A percentile compares a stretch with the other conserved stretches of the same genome.
Evolutionary conservation across 305 asterid genomes (phyloP).

Genomic region (Fraxinus sp.): DNA sequence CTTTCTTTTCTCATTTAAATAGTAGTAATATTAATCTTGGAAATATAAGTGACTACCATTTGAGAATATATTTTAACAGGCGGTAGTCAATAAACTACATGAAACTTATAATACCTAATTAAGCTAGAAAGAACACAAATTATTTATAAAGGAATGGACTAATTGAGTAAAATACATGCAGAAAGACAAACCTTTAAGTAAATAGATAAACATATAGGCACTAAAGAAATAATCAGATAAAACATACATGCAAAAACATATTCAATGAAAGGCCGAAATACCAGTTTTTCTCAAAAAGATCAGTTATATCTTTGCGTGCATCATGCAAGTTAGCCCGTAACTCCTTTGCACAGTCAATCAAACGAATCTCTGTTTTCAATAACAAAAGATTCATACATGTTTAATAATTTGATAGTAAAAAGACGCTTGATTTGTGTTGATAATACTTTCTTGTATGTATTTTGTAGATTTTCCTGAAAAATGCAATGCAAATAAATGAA

Average conservation of each 20-base stretch:
- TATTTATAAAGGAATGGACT: background rate
- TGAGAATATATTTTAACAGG: background rate
- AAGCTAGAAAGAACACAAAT: background rate
- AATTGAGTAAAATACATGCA: background rate
- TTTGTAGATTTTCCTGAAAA: slow-evolving; percentile 53
- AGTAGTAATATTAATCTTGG: background rate
- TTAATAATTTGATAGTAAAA: slow-evolving; percentile 14
- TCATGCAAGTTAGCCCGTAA: slow-evolving; percentile 50
- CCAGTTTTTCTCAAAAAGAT: slow-evolving; percentile 68
- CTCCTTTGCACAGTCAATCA: slow-evolving; percentile 65
- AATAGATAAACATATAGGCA: background rate
- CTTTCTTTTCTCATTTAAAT: background rate
- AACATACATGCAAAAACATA: slow-evolving; percentile 2
- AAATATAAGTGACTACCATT: background rate
- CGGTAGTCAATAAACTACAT: background rate
- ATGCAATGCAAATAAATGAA: slow-evolving; percentile 21
- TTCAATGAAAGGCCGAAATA: slow-evolving; percentile 22
- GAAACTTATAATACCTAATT: background rate
- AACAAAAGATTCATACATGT: slow-evolving; percentile 11
- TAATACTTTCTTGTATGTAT: slow-evolving; percentile 26
- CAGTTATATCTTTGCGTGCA: slow-evolving; percentile 65
- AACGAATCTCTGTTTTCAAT: slow-evolving; percentile 50
- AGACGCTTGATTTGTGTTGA: background rate
- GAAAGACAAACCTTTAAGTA: background rate
- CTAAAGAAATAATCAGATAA: background rate